These are phyloP conservation scores for Calonectria multiphialidica DNA, from an alignment of 2,329 filamentous ascomycete genomes.

Conservation along the genomic window DNA sequence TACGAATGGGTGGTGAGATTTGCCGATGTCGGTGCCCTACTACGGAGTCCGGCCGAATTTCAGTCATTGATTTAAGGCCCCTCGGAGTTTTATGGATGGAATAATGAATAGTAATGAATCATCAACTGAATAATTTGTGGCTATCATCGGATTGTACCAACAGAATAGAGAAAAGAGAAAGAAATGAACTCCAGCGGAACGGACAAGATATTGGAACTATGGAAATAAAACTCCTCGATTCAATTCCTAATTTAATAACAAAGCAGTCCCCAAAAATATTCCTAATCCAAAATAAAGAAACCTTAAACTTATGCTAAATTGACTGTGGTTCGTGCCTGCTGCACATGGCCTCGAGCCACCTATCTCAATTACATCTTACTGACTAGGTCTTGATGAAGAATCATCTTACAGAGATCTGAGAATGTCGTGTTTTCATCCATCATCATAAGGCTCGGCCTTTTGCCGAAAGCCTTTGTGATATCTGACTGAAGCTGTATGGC, in stretches of 20 bases:
- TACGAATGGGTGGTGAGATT: too few species aligned
- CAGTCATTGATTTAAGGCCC: too few species aligned
- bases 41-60: too few species aligned
- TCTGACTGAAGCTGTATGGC: background rate
- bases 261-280: background rate
- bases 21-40: too few species aligned
- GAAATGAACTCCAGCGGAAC: background rate
- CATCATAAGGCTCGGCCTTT: background rate
- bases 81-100: background rate
- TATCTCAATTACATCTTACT: background rate
- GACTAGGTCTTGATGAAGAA: background rate
- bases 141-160: background rate
- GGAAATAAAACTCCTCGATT: background rate
- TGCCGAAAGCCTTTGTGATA: background rate
- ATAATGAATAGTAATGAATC: background rate
- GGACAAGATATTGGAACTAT: background rate
- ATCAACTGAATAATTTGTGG: too few species aligned
- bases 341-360: too few species aligned
- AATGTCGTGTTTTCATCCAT: background rate
- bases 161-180: background rate
- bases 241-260: background rate
- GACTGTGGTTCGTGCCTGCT: background rate
- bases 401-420: background rate
- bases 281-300: background rate
- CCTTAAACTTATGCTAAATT: background rate